These are phyloP conservation scores for Pyrenula massariospora DNA, from an alignment of 495 filamentous ascomycete genomes.

Conservation along the genomic window DNA sequence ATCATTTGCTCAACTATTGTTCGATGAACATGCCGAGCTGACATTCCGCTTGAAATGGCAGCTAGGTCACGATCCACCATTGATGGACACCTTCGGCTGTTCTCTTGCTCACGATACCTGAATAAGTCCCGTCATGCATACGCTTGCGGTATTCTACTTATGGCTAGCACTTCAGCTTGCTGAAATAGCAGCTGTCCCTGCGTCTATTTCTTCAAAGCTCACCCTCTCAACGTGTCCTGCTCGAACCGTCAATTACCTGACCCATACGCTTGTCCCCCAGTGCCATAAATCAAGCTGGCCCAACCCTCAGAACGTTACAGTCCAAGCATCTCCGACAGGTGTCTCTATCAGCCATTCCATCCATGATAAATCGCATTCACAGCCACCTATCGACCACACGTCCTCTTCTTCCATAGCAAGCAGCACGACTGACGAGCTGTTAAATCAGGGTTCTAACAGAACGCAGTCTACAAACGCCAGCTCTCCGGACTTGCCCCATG, in stretches of 20 bases:
- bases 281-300: slow-evolving; percentile 28
- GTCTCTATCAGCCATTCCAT: not conserved
- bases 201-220: not conserved
- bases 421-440: not conserved
- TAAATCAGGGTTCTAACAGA: slow-evolving; percentile 1
- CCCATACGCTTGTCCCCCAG: slow-evolving; percentile 66
- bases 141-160: not conserved
- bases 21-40: no score
- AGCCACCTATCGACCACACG: not conserved
- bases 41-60: no score
- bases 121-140: not conserved
- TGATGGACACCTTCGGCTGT: no score
- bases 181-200: not conserved
- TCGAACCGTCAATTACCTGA: slow-evolving; percentile 70
- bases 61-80: no score
- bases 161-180: not conserved
- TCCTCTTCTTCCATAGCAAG: not conserved
- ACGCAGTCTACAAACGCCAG: slow-evolving; percentile 1
- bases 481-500: not conserved
- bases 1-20: no score
- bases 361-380: not conserved
- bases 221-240: slow-evolving; percentile 41
- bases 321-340: slow-evolving; percentile 2
- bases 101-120: not conserved
- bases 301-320: slow-evolving; percentile 6